Percentiles rank a stretch among this genome's conserved stretches.
phyloP scores from a whole-genome alignment of 805 yeast genomes.

The Pichia thaimueangensis region DNA sequence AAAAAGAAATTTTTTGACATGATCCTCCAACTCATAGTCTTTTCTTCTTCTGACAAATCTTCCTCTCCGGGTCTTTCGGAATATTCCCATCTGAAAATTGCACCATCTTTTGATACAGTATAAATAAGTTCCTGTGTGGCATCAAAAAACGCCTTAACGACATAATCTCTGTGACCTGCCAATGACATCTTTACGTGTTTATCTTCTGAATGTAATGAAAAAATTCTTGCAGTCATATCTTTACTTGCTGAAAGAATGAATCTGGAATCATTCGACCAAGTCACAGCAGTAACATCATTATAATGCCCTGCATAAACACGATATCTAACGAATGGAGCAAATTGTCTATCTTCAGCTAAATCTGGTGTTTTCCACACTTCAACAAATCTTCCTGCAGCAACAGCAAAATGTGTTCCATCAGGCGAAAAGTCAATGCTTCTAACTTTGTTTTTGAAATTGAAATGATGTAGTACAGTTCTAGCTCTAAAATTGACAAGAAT shows the following conservation, averaged over 20 bases:
- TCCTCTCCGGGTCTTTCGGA: conserved; percentile 48
- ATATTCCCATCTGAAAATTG: conserved; percentile 88
- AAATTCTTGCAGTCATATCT: conserved; percentile 83
- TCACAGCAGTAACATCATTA: conserved; percentile 65
- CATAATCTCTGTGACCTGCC: conserved; percentile 90
- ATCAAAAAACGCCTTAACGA: conserved; percentile 80
- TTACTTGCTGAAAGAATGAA: conserved; percentile 81
- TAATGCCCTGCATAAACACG: conserved; percentile 91
- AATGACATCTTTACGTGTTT: conserved; percentile 76
- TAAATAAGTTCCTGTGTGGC: conserved; percentile 84
- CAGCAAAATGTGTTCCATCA: conserved; percentile 81
- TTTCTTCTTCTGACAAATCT: conserved; percentile 38
- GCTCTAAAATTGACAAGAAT: conserved; percentile 80
- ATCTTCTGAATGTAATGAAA: conserved; percentile 66
- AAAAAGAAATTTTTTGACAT: conserved; percentile 69
- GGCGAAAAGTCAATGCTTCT: conserved; percentile 76
- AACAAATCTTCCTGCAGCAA: conserved; percentile 72
- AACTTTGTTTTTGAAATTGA: conserved; percentile 82
- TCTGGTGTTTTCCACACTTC: conserved; percentile 95
- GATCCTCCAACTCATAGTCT: conserved; percentile 72
- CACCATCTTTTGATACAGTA: conserved; percentile 92
- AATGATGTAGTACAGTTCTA: conserved; percentile 84
- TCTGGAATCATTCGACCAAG: conserved; percentile 90
- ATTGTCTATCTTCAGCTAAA: conserved; percentile 75
- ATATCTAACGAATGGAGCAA: conserved; percentile 92